Base-by-base conservation (phyloP, 2,329 filamentous ascomycete species). In the Trichoderma sp. region DNA sequence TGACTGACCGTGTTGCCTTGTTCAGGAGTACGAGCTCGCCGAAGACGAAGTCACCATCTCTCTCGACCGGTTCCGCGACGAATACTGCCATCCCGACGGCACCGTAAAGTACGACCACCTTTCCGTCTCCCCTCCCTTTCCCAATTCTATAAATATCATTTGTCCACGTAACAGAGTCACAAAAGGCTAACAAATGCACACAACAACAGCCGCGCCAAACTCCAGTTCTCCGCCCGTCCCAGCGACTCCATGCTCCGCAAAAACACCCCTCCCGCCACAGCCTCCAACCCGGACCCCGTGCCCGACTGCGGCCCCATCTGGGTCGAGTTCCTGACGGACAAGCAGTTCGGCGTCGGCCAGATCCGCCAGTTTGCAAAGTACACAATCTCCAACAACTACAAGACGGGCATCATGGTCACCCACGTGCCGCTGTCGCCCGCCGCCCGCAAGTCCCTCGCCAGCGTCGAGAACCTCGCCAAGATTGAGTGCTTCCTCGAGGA, bases 401-500 rank as follows among this genome's bases (percentile, higher is more conserved):
- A 93, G 83, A 95, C 92, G 12, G 96, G 96, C 75, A 93, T 99
- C 81, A 93, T 98, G 84, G 89, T 99, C 77, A 95, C 93, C 71
- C 89, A 92, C 79, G 92, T 91, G 62, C 86, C 93, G 61, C 92
- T 98, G 73, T 97, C 94, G 0, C 89, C 94, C 32, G 92, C 95
- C 73, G 95, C 95, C 47, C 90, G 95, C 81, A 97, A 97, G 85
- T 90, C 95, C 76, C 92, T 97, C 77, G 90, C 90, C 75, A 91
- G 91, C 73, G 90, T 95, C 72, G 89, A 92, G 76, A 90, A 90
- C 74, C 88, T 90, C 80, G 92, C 92, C 70, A 90, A 93, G 79
- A 93, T 98, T 79, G 96, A 99, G 85, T 93, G 94, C 80, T 99
- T 99, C 85, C 89, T 95, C 77, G 96, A 98, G 86, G 92, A 96